These are phyloP conservation scores for Neltuma alba DNA, from an alignment of 306 rosid species.

Conservation along the genomic window DNA sequence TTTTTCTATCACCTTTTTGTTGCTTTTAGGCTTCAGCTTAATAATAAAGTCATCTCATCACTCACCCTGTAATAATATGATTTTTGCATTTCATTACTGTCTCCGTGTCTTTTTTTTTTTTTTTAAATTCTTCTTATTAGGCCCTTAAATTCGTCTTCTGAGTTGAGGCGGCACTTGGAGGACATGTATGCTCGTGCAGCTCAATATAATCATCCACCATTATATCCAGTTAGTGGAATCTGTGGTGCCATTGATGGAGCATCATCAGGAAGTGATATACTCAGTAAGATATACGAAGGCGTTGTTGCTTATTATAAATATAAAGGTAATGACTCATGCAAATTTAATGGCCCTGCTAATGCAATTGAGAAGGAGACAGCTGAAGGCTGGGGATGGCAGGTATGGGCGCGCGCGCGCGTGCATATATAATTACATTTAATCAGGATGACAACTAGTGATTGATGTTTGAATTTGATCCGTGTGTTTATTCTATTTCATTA, in stretches of 20 bases:
- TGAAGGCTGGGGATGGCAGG: constrained; percentile 88
- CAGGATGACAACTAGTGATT: too few relatives aligned
- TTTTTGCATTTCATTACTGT: neutral
- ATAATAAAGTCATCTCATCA: neutral
- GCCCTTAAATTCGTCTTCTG: constrained; percentile 38
- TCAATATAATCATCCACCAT: constrained; percentile 65
- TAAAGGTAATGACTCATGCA: constrained; percentile 58
- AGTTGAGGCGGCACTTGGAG: constrained; percentile 44
- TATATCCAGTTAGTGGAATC: constrained; percentile 53
- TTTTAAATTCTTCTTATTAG: constrained; percentile 33
- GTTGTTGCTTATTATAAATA: constrained; percentile 47
- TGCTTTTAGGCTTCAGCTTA: neutral
- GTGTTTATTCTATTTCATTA: too few relatives aligned
- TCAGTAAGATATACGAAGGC: constrained; percentile 64
- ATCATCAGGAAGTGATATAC: constrained; percentile 37
- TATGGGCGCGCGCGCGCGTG: too few relatives aligned
- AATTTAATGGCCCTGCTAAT: constrained; percentile 38
- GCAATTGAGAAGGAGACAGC: constrained; percentile 36
- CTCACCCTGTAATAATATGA: neutral
- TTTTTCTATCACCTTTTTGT: neutral
- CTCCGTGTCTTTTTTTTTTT: too few relatives aligned
- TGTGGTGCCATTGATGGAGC: constrained; percentile 67
- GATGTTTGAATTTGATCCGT: too few relatives aligned
- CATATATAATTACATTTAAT: too few relatives aligned
- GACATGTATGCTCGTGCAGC: constrained; percentile 38